These are phyloP conservation scores for Rutstroemia sp. DNA, from an alignment of 2,329 filamentous ascomycete species.

Conservation along the genomic window DNA sequence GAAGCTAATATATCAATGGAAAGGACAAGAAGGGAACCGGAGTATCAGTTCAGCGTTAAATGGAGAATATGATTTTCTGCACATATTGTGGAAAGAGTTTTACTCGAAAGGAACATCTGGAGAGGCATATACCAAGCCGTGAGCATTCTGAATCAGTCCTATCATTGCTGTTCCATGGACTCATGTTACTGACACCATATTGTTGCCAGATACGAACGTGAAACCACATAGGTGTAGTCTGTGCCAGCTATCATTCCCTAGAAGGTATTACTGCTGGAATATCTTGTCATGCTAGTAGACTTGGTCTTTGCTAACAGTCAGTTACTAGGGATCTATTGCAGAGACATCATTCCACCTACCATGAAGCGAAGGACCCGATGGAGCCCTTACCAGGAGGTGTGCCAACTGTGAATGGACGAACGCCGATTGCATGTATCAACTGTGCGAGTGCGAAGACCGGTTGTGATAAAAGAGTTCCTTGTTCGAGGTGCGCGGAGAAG, in stretches of 20 bases:
- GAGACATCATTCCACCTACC: slow-evolving; percentile 44
- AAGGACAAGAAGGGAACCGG: neutral
- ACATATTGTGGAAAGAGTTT: slow-evolving; percentile 48
- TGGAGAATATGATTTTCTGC: slow-evolving; percentile 38
- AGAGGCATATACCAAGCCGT: slow-evolving; percentile 47
- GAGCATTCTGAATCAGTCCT: slow-evolving; percentile 22
- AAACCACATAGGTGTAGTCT: slow-evolving; percentile 44
- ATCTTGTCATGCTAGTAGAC: neutral
- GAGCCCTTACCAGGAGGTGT: slow-evolving; percentile 36
- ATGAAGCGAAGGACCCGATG: slow-evolving; percentile 41
- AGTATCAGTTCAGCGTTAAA: neutral
- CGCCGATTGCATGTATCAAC: slow-evolving; percentile 42
- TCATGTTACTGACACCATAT: neutral
- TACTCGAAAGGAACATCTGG: slow-evolving; percentile 49
- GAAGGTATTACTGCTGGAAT: slow-evolving; percentile 33
- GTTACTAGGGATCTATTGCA: slow-evolving; percentile 39
- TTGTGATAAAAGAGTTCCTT: slow-evolving; percentile 43
- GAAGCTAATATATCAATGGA: slow-evolving; percentile 3
- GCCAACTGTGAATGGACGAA: slow-evolving; percentile 34
- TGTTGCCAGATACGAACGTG: slow-evolving; percentile 42
- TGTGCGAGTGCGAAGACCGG: slow-evolving; percentile 45
- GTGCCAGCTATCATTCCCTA: slow-evolving; percentile 43
- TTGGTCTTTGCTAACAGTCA: slow-evolving; percentile 17
- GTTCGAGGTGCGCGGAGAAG: slow-evolving; percentile 42
- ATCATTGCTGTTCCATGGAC: neutral